Evolutionary conservation across 1,284 basidiomycete genomes (phyloP), one percentile per base, ranked within the genome.

Genomic region (Singerocomus inundabilis): DNA sequence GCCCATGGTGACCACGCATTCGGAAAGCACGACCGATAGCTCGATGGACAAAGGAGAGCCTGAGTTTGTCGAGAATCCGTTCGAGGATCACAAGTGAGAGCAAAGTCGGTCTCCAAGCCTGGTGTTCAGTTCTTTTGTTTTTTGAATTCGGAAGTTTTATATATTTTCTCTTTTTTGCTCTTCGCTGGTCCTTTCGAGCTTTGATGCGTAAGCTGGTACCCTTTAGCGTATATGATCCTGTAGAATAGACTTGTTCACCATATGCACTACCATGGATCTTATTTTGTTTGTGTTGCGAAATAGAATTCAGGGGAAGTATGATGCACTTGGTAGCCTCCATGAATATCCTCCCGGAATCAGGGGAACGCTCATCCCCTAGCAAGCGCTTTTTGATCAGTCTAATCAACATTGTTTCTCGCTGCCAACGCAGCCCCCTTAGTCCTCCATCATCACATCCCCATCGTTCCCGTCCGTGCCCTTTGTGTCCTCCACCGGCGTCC

Each of bases 11-110:
- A 3, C 15, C 5, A 15, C 48, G 2, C 48, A 53, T 36, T 63
- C 62, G 12, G 46, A 53, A 35, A 47, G 51, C 18, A 49, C 59
- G 30, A 39, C 55, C 3, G 34, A 28, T 13, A 59, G 51, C n/a
- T 50, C 52, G n/a, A 44, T 44, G 3, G 50, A 51, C 12, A 12
- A 26, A 2, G 53, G 49, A 26, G 54, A 55, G 12, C 30, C 58
- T 33, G 64, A 60, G 46, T 62, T 54, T 35, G 43, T 66, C 26
- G 57, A 66, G 44, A 62, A 66, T 35, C 61, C 62, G 15, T 62
- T 62, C 39, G 60, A 62, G 33, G 61, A 62, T 31, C 48, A 2
- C 5, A 35, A 5, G 15, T 57, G 42, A 60, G 35, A 28, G 6
- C 21, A 21, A 21, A 21, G 21, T 2, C 21, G 21, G 4, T 21